These are phyloP conservation scores for Metschnikowia arizonensis DNA, from an alignment of 805 yeast species.

Conservation along the genomic window DNA sequence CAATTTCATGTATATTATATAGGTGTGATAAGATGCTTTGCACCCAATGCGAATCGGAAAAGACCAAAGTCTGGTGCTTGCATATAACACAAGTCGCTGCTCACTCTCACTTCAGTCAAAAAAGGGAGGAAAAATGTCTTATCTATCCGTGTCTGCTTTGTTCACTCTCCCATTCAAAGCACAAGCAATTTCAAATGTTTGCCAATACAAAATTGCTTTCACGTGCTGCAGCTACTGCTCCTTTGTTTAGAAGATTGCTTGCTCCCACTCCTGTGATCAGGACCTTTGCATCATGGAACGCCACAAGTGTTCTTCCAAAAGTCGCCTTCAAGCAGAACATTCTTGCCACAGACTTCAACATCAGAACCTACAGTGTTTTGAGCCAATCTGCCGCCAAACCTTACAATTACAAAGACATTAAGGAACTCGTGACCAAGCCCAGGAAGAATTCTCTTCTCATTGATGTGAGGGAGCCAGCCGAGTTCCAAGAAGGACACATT, in stretches of 20 bases:
- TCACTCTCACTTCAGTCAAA: conserved; percentile 2
- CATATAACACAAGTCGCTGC: not conserved
- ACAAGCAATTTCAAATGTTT: conserved; percentile 10
- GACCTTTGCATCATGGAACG: conserved; percentile 2
- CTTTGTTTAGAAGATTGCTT: conserved; percentile 1
- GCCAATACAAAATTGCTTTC: conserved; percentile 5
- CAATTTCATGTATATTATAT: too few species aligned
- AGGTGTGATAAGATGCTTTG: too few species aligned
- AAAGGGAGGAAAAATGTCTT: conserved; percentile 7
- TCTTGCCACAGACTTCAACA: not conserved
- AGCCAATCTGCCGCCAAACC: conserved; percentile 42
- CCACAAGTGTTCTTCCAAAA: conserved; percentile 3
- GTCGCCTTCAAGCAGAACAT: conserved; percentile 6
- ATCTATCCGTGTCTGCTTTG: conserved; percentile 2
- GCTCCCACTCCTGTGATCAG: not conserved
- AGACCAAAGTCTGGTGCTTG: not conserved
- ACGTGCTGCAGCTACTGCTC: conserved; percentile 1
- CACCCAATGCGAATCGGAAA: conserved; percentile 2
- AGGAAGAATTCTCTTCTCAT: conserved; percentile 53
- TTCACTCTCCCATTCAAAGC: not conserved
- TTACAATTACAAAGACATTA: conserved; percentile 52
- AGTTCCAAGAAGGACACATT: conserved; percentile 66
- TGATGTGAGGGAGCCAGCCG: conserved; percentile 92
- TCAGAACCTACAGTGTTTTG: conserved; percentile 32
- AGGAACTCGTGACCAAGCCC: conserved; percentile 42